Percentiles rank a stretch among this genome's conserved stretches.
phyloP scores from a whole-genome alignment of 129 eudicot species.

The Silybum marianum region DNA sequence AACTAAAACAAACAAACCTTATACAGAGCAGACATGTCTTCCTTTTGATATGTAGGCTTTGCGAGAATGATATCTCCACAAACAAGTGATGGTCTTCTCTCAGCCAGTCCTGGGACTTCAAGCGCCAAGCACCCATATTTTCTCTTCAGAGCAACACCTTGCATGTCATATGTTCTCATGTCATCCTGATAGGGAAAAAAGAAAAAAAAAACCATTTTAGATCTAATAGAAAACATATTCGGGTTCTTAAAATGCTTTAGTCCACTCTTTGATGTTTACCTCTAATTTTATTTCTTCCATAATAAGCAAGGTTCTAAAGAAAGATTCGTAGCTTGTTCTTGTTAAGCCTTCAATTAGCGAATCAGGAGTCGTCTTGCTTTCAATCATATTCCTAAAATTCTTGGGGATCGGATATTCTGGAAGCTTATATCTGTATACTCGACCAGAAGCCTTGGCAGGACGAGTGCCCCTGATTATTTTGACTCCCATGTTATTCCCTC shows the following conservation, averaged over 20 bases:
- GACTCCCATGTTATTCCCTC: constrained; percentile 22
- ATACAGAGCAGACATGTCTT: constrained; percentile 29
- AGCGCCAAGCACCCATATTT: constrained; percentile 51
- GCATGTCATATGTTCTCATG: constrained; percentile 78
- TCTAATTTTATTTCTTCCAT: constrained; percentile 88
- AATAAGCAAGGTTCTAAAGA: constrained; percentile 52
- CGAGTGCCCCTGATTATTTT: constrained; percentile 58
- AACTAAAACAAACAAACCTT: constrained; percentile 54
- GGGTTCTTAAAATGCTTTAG: background rate
- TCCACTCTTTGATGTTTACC: constrained; percentile 39
- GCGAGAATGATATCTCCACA: constrained; percentile 57
- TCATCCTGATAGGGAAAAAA: constrained; percentile 49
- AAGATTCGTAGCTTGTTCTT: constrained; percentile 48
- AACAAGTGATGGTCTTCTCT: constrained; percentile 80
- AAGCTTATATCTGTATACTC: constrained; percentile 45
- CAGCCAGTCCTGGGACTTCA: constrained; percentile 94
- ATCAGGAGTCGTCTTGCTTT: constrained; percentile 52
- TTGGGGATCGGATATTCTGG: constrained; percentile 57
- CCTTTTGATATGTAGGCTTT: constrained; percentile 49
- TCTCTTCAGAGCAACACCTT: constrained; percentile 47
- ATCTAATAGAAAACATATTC: background rate
- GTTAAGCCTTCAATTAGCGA: constrained; percentile 53
- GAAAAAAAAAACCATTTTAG: constrained; percentile 16
- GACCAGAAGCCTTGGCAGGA: constrained; percentile 48
- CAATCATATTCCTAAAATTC: constrained; percentile 50